Conservation (phyloP, 2,329 filamentous ascomycete genomes). For the Lecanicillium sp. region DNA sequence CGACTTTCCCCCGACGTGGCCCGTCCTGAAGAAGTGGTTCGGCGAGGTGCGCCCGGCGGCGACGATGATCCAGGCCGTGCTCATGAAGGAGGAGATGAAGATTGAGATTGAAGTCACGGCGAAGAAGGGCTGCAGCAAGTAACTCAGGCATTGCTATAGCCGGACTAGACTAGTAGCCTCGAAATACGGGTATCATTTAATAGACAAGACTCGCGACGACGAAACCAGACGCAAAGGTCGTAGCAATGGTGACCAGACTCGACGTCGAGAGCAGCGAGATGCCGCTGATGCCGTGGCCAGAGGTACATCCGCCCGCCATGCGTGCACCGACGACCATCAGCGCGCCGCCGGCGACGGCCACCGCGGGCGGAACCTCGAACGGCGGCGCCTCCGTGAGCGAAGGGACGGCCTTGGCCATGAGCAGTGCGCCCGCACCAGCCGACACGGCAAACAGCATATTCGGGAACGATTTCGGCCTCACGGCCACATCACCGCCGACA, state of each 20-base stretch:
- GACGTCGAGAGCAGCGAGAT: constrained; percentile 56
- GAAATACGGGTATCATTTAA: constrained; percentile 12
- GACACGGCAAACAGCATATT: constrained; percentile 49
- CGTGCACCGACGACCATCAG: constrained; percentile 55
- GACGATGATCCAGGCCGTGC: constrained; percentile 45
- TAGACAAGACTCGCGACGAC: constrained; percentile 19
- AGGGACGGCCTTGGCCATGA: constrained; percentile 29
- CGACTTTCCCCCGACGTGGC: constrained; percentile 45
- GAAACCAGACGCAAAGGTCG: constrained; percentile 49
- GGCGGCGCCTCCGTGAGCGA: constrained; percentile 21
- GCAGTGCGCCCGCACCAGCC: constrained; percentile 41
- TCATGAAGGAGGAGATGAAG: constrained; percentile 45
- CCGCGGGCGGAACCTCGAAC: constrained; percentile 28
- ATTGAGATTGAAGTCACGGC: constrained; percentile 41
- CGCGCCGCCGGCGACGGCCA: constrained; percentile 48
- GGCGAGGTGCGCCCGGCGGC: constrained; percentile 45
- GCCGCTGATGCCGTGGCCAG: constrained; percentile 63
- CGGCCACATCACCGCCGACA: constrained; percentile 22
- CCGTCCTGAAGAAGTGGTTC: constrained; percentile 43
- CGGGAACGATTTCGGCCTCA: constrained; percentile 25
- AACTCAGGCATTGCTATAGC: no score
- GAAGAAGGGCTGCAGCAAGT: constrained; percentile 21
- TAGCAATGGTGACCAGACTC: constrained; percentile 55
- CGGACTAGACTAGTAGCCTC: no score
- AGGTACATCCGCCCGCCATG: constrained; percentile 61